Percentiles rank a stretch among this genome's conserved stretches.
These are phyloP conservation scores for Suillus clintonianus DNA, from an alignment of 768 basidiomycete species.

Conservation along the genomic window DNA sequence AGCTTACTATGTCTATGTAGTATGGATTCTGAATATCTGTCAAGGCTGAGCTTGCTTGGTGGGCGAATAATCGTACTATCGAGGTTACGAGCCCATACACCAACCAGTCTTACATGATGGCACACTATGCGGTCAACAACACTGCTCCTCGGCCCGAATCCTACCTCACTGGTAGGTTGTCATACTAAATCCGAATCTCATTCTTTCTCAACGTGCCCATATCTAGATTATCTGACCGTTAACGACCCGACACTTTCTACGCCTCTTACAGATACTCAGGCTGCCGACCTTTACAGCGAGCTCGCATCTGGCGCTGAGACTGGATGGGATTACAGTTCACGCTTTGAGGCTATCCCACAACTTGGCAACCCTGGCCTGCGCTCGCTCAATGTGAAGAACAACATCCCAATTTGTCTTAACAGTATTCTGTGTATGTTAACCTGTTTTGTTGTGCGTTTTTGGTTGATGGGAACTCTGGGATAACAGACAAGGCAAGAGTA, in stretches of 20 bases:
- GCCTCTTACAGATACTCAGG: slow-evolving; percentile 59
- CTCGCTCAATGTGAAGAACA: slow-evolving; percentile 68
- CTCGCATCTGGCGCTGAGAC: slow-evolving; percentile 88
- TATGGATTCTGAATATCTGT: background rate
- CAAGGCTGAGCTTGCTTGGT: slow-evolving; percentile 83
- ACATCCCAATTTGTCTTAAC: slow-evolving; percentile 79
- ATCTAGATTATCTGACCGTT: slow-evolving; percentile 74
- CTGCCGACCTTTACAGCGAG: slow-evolving; percentile 76
- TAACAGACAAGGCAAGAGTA: slow-evolving; percentile 62
- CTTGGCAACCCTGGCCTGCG: slow-evolving; percentile 57
- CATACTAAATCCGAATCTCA: background rate
- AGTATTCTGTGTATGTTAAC: slow-evolving; percentile 72
- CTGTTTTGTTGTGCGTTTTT: slow-evolving; percentile 8
- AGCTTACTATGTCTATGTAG: background rate
- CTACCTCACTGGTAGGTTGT: slow-evolving; percentile 56
- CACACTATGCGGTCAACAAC: slow-evolving; percentile 78
- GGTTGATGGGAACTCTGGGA: slow-evolving; percentile 1
- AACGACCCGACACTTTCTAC: slow-evolving; percentile 59
- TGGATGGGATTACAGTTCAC: slow-evolving; percentile 49
- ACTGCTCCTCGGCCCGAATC: slow-evolving; percentile 90
- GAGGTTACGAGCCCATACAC: slow-evolving; percentile 72
- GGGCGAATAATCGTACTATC: slow-evolving; percentile 71
- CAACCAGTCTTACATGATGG: slow-evolving; percentile 62
- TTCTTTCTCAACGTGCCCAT: slow-evolving; percentile 15
- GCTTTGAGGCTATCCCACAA: slow-evolving; percentile 42